Evolutionary conservation across 768 basidiomycete species (phyloP), one percentile per base, ranked within the genome.

Genomic region (Gautieria morchelliformis): DNA sequence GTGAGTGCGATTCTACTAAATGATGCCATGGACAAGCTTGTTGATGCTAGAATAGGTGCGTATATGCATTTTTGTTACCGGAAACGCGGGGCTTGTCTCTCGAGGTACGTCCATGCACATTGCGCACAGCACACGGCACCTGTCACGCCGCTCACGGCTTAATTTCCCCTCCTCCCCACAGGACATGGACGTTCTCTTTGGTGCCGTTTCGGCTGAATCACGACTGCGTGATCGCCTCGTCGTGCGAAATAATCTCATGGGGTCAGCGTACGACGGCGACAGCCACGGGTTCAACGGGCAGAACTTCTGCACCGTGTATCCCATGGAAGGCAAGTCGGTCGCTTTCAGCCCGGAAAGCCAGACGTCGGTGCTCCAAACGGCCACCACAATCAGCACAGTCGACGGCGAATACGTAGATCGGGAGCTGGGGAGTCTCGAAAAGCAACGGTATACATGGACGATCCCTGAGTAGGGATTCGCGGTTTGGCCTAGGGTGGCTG

Each of bases 31-130:
- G 17, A 19, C 14, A 22, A 5, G 42, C 20, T 27, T 22, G 22
- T 14, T 41, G 22, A 17, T 41, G 45, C 46, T 10, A 14, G 9
- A 5, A 56, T 49, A 56, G 55, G 11, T 56, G 55, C 20, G 8
- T 47, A 9, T 56, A 56, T 22, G 3, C 55, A 10, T 56, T 56
- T 33, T 5, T 82, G 41, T 77, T 84, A 56, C 83, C 82, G 0
- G 83, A 84, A 65, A 84, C 82, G n/a, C 81, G 82, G 61, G 81
- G 81, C 3, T 75, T 73, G 47, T 74, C 73, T 63, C 70, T 81
- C 8, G 55, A 56, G 46, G 55, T 56, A 49, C 24, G 32, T 47
- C 9, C 27, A 27, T 27, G 27, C 27, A 27, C n/a, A n/a, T n/a
- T n/a, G n/a, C n/a, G n/a, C 5, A 11, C 33, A 35, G 11, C 11